Percentiles rank a stretch among this genome's conserved stretches.
phyloP scores from a whole-genome alignment of 495 filamentous ascomycete species.

The Tuber umbilicatum region DNA sequence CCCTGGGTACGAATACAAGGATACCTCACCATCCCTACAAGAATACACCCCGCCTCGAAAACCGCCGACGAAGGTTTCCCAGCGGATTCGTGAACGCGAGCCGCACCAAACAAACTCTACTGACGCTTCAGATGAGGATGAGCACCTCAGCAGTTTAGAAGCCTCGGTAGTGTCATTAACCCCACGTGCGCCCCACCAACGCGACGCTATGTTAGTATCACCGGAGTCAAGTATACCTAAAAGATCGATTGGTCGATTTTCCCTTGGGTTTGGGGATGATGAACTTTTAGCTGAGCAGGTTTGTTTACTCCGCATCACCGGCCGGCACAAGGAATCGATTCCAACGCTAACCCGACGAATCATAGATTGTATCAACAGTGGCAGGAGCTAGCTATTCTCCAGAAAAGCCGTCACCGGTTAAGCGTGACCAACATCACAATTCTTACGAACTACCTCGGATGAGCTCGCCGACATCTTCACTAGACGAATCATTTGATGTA shows the following conservation, averaged over 20 bases:
- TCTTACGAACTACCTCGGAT: conserved; percentile 15
- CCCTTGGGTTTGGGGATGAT: conserved; percentile 28
- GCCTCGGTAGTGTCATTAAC: conserved; percentile 18
- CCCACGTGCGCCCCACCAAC: conserved; percentile 9
- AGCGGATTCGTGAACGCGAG: conserved; percentile 21
- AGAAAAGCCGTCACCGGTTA: conserved; percentile 36
- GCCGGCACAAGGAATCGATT: neutral
- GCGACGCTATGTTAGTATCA: conserved; percentile 12
- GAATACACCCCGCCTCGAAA: conserved; percentile 10
- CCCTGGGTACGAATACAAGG: conserved; percentile 11
- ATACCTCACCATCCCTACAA: conserved; percentile 1
- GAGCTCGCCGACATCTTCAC: neutral
- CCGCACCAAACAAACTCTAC: conserved; percentile 18
- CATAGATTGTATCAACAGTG: conserved; percentile 37
- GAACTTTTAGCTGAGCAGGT: conserved; percentile 39
- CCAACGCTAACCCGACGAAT: conserved; percentile 8
- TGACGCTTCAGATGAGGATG: conserved; percentile 16
- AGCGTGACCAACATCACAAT: conserved; percentile 10
- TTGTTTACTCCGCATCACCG: conserved; percentile 4
- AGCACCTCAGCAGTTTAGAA: conserved; percentile 18
- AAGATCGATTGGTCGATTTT: conserved; percentile 10
- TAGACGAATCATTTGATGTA: conserved; percentile 28
- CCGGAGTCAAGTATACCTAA: conserved; percentile 5
- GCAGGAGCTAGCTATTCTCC: conserved; percentile 30
- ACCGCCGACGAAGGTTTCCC: conserved; percentile 24